These are phyloP conservation scores for Penicillium flavigenum DNA, from an alignment of 495 filamentous ascomycete species.

Conservation along the genomic window DNA sequence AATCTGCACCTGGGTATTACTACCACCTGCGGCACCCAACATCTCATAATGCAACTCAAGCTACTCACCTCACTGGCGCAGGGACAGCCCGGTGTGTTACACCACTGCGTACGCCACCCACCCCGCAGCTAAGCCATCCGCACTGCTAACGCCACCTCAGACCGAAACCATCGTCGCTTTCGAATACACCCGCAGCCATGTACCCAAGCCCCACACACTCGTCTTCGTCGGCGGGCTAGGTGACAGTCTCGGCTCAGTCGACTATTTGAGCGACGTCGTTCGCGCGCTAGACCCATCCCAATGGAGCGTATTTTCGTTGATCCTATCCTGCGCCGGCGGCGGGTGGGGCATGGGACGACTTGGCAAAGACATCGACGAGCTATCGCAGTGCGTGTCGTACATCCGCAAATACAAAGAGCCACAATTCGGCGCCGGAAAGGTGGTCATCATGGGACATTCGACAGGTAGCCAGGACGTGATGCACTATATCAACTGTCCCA, in stretches of 20 bases:
- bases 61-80: slow-evolving; percentile 19
- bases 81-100: slow-evolving; percentile 30
- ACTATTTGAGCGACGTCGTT: slow-evolving; percentile 51
- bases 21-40: neutral
- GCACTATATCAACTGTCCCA: slow-evolving; percentile 58
- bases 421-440: slow-evolving; percentile 26
- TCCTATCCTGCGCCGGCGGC: slow-evolving; percentile 60
- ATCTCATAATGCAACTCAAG: slow-evolving; percentile 26
- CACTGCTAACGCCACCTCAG: slow-evolving; percentile 13
- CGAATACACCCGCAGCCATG: slow-evolving; percentile 28
- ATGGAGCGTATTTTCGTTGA: slow-evolving; percentile 58
- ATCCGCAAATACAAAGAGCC: slow-evolving; percentile 45
- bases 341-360: slow-evolving; percentile 70
- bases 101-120: slow-evolving; percentile 23
- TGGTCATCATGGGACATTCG: slow-evolving; percentile 68
- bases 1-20: neutral
- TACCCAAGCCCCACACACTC: slow-evolving; percentile 28
- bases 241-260: slow-evolving; percentile 66
- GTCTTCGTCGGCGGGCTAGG: slow-evolving; percentile 50
- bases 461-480: slow-evolving; percentile 84
- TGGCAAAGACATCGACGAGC: slow-evolving; percentile 64
- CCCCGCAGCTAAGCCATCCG: neutral
- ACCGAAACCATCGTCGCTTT: slow-evolving; percentile 27
- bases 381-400: slow-evolving; percentile 64
- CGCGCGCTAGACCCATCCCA: slow-evolving; percentile 49